phyloP scores from a whole-genome alignment of 2,329 filamentous ascomycete species.

The Penicillium psychrosexuale region DNA sequence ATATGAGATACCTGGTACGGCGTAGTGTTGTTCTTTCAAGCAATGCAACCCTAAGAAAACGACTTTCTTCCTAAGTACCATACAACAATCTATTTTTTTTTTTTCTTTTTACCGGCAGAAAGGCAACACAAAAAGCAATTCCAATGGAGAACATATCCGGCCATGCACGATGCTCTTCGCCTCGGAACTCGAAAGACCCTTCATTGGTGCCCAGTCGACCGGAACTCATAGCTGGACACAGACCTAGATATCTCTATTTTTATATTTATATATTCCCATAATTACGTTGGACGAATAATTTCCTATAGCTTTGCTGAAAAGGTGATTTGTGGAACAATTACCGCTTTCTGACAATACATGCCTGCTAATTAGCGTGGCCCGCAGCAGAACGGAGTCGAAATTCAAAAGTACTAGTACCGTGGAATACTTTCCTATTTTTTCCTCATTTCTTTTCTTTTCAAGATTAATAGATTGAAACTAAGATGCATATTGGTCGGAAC shows the following conservation, averaged over 20 bases:
- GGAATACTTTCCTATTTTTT: not conserved
- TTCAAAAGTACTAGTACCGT: constrained; percentile 3
- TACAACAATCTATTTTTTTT: not conserved
- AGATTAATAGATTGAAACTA: not conserved
- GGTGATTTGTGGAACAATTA: constrained; percentile 16
- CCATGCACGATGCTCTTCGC: constrained; percentile 14
- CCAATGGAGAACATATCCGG: constrained; percentile 18
- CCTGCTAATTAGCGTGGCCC: constrained; percentile 8
- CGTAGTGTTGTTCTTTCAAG: not conserved
- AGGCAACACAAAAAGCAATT: constrained; percentile 2
- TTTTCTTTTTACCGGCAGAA: not conserved
- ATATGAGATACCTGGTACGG: not conserved
- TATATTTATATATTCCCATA: not conserved
- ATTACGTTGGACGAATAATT: not conserved
- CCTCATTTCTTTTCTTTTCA: not conserved
- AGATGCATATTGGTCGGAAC: constrained; percentile 3
- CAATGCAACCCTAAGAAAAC: not conserved
- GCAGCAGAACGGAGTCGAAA: not conserved
- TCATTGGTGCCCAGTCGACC: constrained; percentile 21
- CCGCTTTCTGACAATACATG: not conserved
- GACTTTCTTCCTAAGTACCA: constrained; percentile 2
- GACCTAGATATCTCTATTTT: not conserved
- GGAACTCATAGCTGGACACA: not conserved
- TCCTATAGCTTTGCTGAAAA: not conserved
- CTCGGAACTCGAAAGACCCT: not conserved